A percentile compares a stretch with the other conserved stretches of the same genome.
Evolutionary conservation across 108 stramenopile genomes (phyloP).

Genomic region (Pelagomonas calceolata): DNA sequence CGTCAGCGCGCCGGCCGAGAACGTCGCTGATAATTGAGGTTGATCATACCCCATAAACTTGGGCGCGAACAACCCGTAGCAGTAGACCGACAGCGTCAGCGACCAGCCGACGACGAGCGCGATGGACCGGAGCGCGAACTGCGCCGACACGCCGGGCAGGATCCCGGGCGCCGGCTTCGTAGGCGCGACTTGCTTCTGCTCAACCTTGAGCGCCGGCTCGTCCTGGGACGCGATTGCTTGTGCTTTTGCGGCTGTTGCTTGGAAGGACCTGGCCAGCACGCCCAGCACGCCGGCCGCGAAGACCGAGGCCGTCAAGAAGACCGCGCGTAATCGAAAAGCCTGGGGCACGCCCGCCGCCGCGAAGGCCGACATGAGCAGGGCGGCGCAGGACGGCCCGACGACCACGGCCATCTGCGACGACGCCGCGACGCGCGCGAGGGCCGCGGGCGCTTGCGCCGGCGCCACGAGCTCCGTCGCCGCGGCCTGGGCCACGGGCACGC

Average conservation of each 20-base stretch:
- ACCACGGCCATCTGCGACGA: conserved; percentile 27
- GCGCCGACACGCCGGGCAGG: neutral
- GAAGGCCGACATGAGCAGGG: conserved; percentile 15
- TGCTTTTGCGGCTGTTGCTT: too few species aligned
- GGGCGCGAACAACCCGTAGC: conserved; percentile 30
- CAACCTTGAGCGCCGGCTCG: neutral
- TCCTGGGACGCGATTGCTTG: neutral
- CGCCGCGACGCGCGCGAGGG: conserved; percentile 21
- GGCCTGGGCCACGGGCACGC: conserved; percentile 26
- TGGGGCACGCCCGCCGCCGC: conserved; percentile 10
- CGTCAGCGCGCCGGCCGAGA: conserved; percentile 13
- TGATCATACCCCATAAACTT: conserved; percentile 20
- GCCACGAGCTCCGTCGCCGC: conserved; percentile 20
- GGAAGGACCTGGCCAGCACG: neutral
- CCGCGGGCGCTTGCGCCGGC: conserved; percentile 6
- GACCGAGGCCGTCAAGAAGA: conserved; percentile 10
- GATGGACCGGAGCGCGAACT: conserved; percentile 18
- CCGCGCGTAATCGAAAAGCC: conserved; percentile 11
- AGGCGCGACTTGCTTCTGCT: too few species aligned
- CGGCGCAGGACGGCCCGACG: conserved; percentile 19
- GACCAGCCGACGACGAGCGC: conserved; percentile 27
- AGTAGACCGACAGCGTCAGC: conserved; percentile 14
- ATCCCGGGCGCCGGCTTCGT: too few species aligned
- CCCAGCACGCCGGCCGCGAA: neutral
- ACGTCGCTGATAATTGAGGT: conserved; percentile 18